Conservation (phyloP, 768 basidiomycete genomes). For the Kwoniella pini region DNA sequence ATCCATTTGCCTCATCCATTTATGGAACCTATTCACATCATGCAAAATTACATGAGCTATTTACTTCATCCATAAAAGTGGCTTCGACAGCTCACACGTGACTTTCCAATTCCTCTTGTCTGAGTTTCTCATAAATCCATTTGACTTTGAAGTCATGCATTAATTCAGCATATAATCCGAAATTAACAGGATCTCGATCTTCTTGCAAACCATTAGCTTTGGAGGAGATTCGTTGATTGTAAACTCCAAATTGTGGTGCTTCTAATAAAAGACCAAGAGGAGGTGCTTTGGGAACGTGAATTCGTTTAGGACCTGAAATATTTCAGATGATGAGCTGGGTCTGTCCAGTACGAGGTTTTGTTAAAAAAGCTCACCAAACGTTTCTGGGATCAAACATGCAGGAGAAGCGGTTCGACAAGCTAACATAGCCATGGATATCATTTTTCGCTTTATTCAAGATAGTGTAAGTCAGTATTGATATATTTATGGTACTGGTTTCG, state of each 20-base stretch:
- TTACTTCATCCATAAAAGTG: not conserved
- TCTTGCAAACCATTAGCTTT: conserved; percentile 31
- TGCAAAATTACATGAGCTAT: not conserved
- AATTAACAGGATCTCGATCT: conserved; percentile 55
- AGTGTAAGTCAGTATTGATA: no score
- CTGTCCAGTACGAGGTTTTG: not conserved
- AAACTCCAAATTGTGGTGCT: conserved; percentile 57
- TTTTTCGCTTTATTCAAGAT: conserved; percentile 72
- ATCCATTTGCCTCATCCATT: conserved; percentile 49
- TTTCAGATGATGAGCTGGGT: not conserved
- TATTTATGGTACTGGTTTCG: no score
- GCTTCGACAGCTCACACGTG: conserved; percentile 64
- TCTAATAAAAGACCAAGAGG: conserved; percentile 90
- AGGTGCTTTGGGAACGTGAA: conserved; percentile 93
- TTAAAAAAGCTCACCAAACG: conserved; percentile 61
- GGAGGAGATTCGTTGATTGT: conserved; percentile 53
- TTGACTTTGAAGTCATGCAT: conserved; percentile 82
- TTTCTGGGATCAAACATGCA: conserved; percentile 66
- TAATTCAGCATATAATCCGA: conserved; percentile 62
- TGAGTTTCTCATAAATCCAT: conserved; percentile 83
- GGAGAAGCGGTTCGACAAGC: conserved; percentile 75
- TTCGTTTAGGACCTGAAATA: conserved; percentile 60
- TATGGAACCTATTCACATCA: conserved; percentile 38
- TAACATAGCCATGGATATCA: conserved; percentile 86
- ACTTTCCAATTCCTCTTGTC: conserved; percentile 73